Percentiles rank a stretch among this genome's conserved stretches.
phyloP scores from a whole-genome alignment of 257 asterid species.

The Solanum ossicruentum region DNA sequence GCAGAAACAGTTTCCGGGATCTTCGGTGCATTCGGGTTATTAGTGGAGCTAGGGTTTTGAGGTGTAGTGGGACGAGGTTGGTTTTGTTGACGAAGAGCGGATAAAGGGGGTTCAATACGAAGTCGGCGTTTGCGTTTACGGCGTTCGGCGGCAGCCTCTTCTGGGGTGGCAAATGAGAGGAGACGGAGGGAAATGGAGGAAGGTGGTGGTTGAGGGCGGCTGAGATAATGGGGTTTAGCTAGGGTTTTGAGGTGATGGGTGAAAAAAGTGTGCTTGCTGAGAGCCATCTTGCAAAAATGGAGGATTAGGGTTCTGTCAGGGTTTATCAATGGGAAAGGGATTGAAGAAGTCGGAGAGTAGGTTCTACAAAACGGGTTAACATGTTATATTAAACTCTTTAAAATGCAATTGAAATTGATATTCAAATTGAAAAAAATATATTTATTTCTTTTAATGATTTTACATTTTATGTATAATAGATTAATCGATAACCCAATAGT shows the following conservation, averaged over 20 bases:
- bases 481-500: no score
- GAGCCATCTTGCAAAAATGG: slow-evolving; percentile 27
- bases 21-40: slow-evolving; percentile 76
- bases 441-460: no score
- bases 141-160: slow-evolving; percentile 94
- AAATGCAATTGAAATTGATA: no score
- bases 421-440: no score
- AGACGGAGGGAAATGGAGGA: slow-evolving; percentile 34
- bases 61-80: slow-evolving; percentile 29
- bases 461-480: no score
- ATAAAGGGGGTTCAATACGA: slow-evolving; percentile 72
- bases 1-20: slow-evolving; percentile 72
- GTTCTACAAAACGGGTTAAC: neutral
- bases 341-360: neutral
- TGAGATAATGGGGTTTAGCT: slow-evolving; percentile 14
- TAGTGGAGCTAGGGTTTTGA: slow-evolving; percentile 11
- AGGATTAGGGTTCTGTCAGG: slow-evolving; percentile 4
- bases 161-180: slow-evolving; percentile 87
- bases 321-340: neutral
- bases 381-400: no score
- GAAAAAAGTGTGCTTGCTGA: slow-evolving; percentile 50
- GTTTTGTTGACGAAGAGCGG: slow-evolving; percentile 55
- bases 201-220: slow-evolving; percentile 20
- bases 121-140: slow-evolving; percentile 81
- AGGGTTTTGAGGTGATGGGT: slow-evolving; percentile 43